Conservation (phyloP, 371 early-diverging fungal genomes). For the Blakeslea trispora region DNA sequence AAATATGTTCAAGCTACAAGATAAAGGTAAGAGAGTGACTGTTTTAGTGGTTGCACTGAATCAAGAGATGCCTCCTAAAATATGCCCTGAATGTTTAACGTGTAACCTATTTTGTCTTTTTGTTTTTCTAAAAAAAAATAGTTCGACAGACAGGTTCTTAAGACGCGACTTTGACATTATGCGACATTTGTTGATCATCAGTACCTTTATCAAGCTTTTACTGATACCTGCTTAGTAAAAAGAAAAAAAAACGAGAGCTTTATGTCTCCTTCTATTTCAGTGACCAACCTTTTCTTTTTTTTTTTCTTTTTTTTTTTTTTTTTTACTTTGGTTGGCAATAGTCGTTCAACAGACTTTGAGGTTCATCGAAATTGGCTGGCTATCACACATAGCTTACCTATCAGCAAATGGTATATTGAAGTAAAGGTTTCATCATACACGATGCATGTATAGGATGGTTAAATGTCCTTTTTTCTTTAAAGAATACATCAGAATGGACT, state of each 20-base stretch:
- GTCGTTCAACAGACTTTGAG: constrained; percentile 97
- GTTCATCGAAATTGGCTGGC: constrained; percentile 99
- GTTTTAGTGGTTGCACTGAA: too few relatives aligned
- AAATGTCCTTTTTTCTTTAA: too few relatives aligned
- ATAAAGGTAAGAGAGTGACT: too few relatives aligned
- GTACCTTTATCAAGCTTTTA: constrained; percentile 67
- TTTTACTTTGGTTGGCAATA: too few relatives aligned
- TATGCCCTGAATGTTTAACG: too few relatives aligned
- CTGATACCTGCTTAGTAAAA: constrained; percentile 72
- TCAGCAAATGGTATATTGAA: constrained; percentile 89
- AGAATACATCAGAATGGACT: constrained; percentile 94
- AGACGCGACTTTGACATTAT: constrained; percentile 11
- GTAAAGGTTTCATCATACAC: too few relatives aligned
- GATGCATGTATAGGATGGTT: too few relatives aligned
- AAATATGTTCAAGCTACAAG: too few relatives aligned
- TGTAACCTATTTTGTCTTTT: too few relatives aligned
- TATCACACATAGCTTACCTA: constrained; percentile 84
- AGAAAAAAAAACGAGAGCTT: not conserved
- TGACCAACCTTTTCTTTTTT: not conserved
- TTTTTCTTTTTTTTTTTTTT: not conserved
- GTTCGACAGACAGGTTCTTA: too few relatives aligned
- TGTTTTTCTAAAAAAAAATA: too few relatives aligned
- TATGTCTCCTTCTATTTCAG: not conserved
- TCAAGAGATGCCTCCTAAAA: too few relatives aligned
- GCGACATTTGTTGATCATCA: constrained; percentile 47